Conservation (phyloP, 164 flowering plant species). For the Akebia trifoliata region DNA sequence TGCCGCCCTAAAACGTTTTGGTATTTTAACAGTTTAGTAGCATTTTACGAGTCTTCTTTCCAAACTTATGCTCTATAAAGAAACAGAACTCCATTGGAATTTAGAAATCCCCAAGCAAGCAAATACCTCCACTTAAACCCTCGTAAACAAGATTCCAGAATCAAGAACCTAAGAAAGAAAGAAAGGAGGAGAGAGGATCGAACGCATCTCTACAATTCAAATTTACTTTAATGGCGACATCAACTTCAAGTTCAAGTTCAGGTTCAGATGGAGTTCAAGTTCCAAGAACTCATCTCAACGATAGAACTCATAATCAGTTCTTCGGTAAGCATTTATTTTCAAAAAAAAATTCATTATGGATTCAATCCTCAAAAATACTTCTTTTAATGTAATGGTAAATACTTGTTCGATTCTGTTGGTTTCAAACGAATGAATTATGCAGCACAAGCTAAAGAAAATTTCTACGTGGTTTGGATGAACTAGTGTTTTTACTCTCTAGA, state of each 20-base stretch:
- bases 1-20: too few species aligned
- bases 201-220: background rate
- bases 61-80: too few species aligned
- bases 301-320: constrained; percentile 12
- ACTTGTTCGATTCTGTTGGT: background rate
- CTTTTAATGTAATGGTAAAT: background rate
- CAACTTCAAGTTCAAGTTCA: background rate
- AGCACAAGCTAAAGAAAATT: background rate
- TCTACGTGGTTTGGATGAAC: background rate
- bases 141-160: background rate
- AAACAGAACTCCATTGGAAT: too few species aligned
- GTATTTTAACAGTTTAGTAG: too few species aligned
- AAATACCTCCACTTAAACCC: background rate
- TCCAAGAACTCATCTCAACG: background rate
- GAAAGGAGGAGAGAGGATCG: background rate
- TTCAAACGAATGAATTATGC: background rate
- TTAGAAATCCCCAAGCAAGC: background rate
- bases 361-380: background rate
- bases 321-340: constrained; percentile 9
- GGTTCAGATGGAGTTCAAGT: background rate
- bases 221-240: background rate
- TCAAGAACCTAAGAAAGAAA: background rate
- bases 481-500: background rate
- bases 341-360: background rate
- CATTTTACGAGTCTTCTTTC: too few species aligned